phyloP scores from a whole-genome alignment of 164 flowering plant species.

The Vitis labrusca region DNA sequence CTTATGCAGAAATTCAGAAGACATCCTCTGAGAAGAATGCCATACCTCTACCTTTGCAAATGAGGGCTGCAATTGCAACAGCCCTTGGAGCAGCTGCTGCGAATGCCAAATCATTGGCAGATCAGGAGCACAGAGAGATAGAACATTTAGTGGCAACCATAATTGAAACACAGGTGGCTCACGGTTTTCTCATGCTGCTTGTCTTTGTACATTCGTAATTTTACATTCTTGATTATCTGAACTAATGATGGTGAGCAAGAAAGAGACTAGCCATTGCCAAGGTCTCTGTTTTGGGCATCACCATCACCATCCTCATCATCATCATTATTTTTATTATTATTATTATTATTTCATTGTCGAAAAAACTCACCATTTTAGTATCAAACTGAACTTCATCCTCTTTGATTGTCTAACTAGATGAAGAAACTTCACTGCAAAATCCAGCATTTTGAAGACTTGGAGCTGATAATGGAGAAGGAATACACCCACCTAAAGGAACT shows the following conservation, averaged over 20 bases:
- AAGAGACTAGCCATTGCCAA: too few species aligned
- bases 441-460: conserved; percentile 67
- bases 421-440: conserved; percentile 68
- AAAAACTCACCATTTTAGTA: not conserved
- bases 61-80: conserved; percentile 78
- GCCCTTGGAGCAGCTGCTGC: conserved; percentile 95
- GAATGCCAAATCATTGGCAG: conserved; percentile 79
- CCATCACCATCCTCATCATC: too few species aligned
- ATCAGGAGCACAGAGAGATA: conserved; percentile 83
- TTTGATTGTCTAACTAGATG: conserved; percentile 37
- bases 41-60: conserved; percentile 51
- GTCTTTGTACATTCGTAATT: too few species aligned
- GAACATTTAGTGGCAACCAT: conserved; percentile 63
- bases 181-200: not conserved
- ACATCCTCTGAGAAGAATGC: conserved; percentile 26
- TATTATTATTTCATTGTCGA: too few species aligned
- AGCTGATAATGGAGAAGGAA: conserved; percentile 74
- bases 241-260: too few species aligned
- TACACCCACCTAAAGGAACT: conserved; percentile 45
- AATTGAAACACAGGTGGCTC: conserved; percentile 76
- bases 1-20: conserved; percentile 37
- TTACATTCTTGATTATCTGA: too few species aligned
- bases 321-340: too few species aligned
- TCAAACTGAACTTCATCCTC: not conserved
- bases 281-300: too few species aligned